phyloP scores from a whole-genome alignment of 2,329 filamentous ascomycete species.

The Diaporthe citriasiana region DNA sequence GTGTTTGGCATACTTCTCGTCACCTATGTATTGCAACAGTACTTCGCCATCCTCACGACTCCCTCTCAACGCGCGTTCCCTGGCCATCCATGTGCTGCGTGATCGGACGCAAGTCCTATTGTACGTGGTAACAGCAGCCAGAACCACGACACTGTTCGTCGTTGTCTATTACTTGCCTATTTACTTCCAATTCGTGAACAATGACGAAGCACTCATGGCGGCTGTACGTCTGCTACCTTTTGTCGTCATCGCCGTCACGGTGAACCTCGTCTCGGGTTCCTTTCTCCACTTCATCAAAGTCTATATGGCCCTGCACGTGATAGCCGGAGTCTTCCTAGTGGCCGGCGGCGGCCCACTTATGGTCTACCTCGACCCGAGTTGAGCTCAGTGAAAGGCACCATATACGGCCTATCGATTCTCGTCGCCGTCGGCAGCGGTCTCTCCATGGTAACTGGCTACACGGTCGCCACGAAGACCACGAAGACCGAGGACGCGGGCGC shows the following conservation, averaged over 20 bases:
- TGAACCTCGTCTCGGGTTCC: constrained; percentile 35
- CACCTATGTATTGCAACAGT: constrained; percentile 60
- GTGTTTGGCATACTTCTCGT: constrained; percentile 58
- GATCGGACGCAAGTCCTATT: constrained; percentile 57
- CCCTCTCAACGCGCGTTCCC: constrained; percentile 59
- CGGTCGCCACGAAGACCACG: constrained; percentile 48
- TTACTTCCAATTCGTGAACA: constrained; percentile 35
- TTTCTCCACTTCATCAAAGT: constrained; percentile 38
- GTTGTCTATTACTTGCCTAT: constrained; percentile 52
- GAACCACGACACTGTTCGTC: constrained; percentile 53
- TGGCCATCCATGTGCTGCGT: constrained; percentile 56
- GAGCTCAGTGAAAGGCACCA: constrained; percentile 38
- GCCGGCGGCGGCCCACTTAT: constrained; percentile 43
- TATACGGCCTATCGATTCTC: constrained; percentile 45
- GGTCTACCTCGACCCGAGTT: constrained; percentile 44
- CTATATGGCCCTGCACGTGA: constrained; percentile 46
- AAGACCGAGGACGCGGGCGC: constrained; percentile 41
- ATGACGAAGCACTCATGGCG: constrained; percentile 55
- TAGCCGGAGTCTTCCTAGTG: constrained; percentile 43
- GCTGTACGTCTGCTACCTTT: constrained; percentile 59
- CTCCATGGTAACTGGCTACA: constrained; percentile 45
- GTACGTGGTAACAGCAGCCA: constrained; percentile 53
- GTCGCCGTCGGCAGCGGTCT: constrained; percentile 44
- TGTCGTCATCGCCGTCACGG: constrained; percentile 40
- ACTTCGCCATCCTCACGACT: constrained; percentile 56